Evolutionary conservation across 2,329 filamentous ascomycete species (phyloP), one percentile per base, ranked within the genome.

Genomic region (Ophiostoma pallidulum): DNA sequence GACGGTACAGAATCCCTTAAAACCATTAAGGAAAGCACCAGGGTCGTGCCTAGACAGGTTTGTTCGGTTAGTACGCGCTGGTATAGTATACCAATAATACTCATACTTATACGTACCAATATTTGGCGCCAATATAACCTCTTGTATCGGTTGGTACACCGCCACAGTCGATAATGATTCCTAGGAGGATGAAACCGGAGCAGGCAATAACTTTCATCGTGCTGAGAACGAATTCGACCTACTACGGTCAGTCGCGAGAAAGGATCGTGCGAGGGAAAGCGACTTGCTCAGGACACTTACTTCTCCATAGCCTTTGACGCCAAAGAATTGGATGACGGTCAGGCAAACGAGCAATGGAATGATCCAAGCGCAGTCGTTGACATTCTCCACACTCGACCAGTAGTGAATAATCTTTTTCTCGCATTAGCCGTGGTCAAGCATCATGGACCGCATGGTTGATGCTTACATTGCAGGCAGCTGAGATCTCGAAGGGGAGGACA

Each of bases 111-210:
- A n/a, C n/a, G n/a, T n/a, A n/a, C n/a, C 78, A 82, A 64, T 76
- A 80, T 36, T 69, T 68, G 18, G 72, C 77, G 14, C 81, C 79
- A 38, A 82, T 73, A 58, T 82, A 79, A 32, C 75, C 73, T 55
- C n/a, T n/a, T n/a, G n/a, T n/a, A n/a, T n/a, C n/a, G n/a, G n/a
- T n/a, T 71, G 63, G 52, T 70, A 74, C 75, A 44, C 74, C 78
- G 37, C 77, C 78, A 46, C 65, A 68, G 59, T 78, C 71, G 57
- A 81, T 71, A 48, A 80, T 62, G 46, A 82, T 78, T 38, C 74
- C 78, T 22, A 82, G 64, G 54, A 84, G 71, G 59, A 84, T 83
- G 60, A 84, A 83, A 5, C 78, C 80, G 9, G 74, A 64, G 56
- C 74, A 73, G 39, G 78, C 75, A 12, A 65, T 57, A 54, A 82